Evolutionary conservation across 257 asterid genomes (phyloP), one percentile per base, ranked within the genome.

Genomic region (Jacaranda copaia): DNA sequence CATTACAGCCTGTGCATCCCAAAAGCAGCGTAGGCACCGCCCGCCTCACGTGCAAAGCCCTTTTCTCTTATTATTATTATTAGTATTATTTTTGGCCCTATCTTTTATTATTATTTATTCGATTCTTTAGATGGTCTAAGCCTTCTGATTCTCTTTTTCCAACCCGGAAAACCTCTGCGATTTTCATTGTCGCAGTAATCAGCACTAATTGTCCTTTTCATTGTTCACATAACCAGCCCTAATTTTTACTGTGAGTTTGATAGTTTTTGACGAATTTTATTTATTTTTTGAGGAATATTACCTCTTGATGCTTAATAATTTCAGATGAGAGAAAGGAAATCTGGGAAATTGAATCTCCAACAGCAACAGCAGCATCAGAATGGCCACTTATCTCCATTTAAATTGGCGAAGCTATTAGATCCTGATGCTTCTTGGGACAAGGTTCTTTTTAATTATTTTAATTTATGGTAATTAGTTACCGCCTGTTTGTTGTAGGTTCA

Each of bases 291-390:
- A 40, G 77, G 67, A 76, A 3, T 42, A 61, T n/a, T 1, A 66
- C 45, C 80, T 32, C 74, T 60, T 64, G 62, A 6, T 69, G 45
- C 57, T 74, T 42, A 63, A 39, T 58, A 46, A 82, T 59, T 79
- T 67, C 79, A 74, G 80, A 89, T 94, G 98, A 94, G 86, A 65
- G 97, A 94, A 70, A 90, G 98, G 83, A 94, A 94, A 85, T 81
- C 93, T 56, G 85, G 83, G 52, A 94, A 94, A 85, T 81, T 73
- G 73, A 86, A 84, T 83, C 71, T 35, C 49, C 84, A 83, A 35
- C 90, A 80, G 60, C 93, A 81, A 69, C 87, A 77, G 77, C 79
- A 55, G 72, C 88, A 90, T 74, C 95, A 83, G 86, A 89, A 92
- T 74, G 98, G 93, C 36, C 98, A 94, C 87, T 80, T 88, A 49